These are phyloP conservation scores for Hanseniaspora nectarophila DNA, from an alignment of 805 yeast species.

Conservation along the genomic window DNA sequence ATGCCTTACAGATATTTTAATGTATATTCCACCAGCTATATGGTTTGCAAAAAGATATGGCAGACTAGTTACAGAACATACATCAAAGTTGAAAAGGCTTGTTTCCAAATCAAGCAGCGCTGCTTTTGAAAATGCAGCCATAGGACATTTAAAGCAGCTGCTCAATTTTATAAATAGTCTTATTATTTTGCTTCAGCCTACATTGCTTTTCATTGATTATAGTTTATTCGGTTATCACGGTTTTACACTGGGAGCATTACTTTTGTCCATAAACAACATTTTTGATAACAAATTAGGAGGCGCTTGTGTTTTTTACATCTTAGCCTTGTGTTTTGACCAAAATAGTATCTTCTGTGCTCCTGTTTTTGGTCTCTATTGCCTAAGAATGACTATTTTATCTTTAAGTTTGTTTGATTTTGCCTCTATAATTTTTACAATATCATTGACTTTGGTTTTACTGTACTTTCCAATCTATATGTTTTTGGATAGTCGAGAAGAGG, in stretches of 20 bases:
- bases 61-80: constrained; percentile 28
- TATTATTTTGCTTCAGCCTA: constrained; percentile 66
- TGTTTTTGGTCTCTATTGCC: constrained; percentile 65
- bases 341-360: constrained; percentile 94
- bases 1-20: constrained; percentile 55
- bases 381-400: constrained; percentile 39
- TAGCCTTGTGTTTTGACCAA: constrained; percentile 77
- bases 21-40: constrained; percentile 72
- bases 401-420: constrained; percentile 48
- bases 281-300: constrained; percentile 49
- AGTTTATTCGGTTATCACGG: constrained; percentile 95
- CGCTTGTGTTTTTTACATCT: constrained; percentile 67
- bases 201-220: constrained; percentile 75
- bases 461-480: constrained; percentile 49
- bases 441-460: constrained; percentile 39
- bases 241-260: constrained; percentile 81
- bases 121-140: constrained; percentile 63
- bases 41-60: constrained; percentile 63
- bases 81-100: constrained; percentile 23
- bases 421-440: constrained; percentile 52
- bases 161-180: constrained; percentile 1
- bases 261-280: constrained; percentile 55
- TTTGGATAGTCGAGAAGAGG: constrained; percentile 27
- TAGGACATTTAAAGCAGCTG: constrained; percentile 38
- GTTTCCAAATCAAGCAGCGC: constrained; percentile 33